These are phyloP conservation scores for Sarocladiaceae sp. DNA, from an alignment of 2,329 filamentous ascomycete genomes.

Conservation along the genomic window DNA sequence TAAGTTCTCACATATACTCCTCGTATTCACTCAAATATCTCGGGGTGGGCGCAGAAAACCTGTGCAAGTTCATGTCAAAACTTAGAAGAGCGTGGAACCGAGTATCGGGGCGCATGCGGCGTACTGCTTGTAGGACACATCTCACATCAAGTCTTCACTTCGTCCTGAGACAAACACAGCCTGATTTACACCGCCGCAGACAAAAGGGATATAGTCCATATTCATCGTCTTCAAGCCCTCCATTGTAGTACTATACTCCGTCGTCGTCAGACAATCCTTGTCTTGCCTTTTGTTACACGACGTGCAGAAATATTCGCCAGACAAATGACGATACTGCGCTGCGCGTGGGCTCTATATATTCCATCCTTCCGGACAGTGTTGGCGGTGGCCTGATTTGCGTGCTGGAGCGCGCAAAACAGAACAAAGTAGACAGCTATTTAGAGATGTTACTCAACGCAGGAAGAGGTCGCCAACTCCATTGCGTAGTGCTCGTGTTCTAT, in stretches of 20 bases:
- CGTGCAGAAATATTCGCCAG: background rate
- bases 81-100: too few species aligned
- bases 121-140: too few species aligned
- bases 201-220: background rate
- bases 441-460: conserved; percentile 35
- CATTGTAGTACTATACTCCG: background rate
- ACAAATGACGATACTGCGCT: background rate
- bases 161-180: too few species aligned
- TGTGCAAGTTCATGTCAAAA: too few species aligned
- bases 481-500: conserved; percentile 53
- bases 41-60: too few species aligned
- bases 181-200: too few species aligned
- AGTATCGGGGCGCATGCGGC: too few species aligned
- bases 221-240: background rate
- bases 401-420: too few species aligned
- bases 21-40: too few species aligned
- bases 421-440: too few species aligned
- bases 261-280: background rate
- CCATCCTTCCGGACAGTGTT: background rate
- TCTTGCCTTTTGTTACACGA: background rate
- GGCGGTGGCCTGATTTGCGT: background rate
- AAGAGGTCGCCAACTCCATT: conserved; percentile 62
- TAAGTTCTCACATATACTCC: too few species aligned
- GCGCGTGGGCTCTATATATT: background rate
- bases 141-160: too few species aligned